Base-by-base conservation (phyloP, 2,329 filamentous ascomycete species). In the Colletotrichum sp. region DNA sequence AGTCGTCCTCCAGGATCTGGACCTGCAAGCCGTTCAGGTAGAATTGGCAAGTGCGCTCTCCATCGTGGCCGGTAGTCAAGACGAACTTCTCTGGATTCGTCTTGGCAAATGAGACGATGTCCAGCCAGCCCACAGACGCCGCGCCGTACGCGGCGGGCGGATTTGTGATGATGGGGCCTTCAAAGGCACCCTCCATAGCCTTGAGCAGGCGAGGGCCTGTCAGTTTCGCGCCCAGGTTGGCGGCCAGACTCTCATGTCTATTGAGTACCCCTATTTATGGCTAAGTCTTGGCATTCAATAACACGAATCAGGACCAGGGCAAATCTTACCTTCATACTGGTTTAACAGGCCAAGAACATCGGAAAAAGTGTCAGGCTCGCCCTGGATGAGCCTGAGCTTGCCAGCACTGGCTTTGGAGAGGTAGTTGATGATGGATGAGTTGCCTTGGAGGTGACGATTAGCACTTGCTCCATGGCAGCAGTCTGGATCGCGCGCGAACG, bases 1-100 rank as follows among this genome's bases (percentile, higher is more conserved):
- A 98, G 82, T 98, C 95, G 82, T 97, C 95, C 83, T 97, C 95
- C 21, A 92, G 93, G 76, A 98, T 96, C 85, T 98, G 95, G 10
- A 97, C 93, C 64, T 94, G 91, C 78, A 93, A 90, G 76, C 96
- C 94, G 81, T 96, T 96, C 78, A 95, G 93, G 81, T 93, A 92
- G 83, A 98, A 97, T 77, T 95, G 94, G 81, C 95, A 97, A 69
- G 94, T 92, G 62, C 93, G 91, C 69, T 91, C 86, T 24, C 94
- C 94, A 78, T 94, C 93, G 60, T 91, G 89, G 77, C 91, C 90
- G 73, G 94, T 92, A 70, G 91, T 92, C 67, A 97, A 86, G 38
- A 91, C 90, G 83, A 97, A 97, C 71, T 96, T 94, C 78, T 92
- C 90, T 1, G 95, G 94, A 77, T 95, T 96, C 78, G 92, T 92